Evolutionary conservation across 768 basidiomycete genomes (phyloP).

Genomic region (Phylloporus scabripes): DNA sequence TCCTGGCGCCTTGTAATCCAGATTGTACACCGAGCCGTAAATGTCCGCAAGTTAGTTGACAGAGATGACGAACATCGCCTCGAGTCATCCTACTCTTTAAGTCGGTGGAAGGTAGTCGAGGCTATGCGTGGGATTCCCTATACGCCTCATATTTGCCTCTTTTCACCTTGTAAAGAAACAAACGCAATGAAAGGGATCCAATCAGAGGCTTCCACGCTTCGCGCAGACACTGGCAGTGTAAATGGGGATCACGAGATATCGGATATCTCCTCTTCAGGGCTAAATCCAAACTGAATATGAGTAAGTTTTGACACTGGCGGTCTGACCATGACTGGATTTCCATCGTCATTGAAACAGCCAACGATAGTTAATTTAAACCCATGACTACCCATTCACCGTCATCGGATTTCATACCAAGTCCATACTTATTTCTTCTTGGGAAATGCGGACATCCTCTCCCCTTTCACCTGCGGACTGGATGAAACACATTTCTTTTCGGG

Average conservation of each 20-base stretch:
- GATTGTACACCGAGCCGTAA: background rate
- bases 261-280: too few species aligned
- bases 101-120: background rate
- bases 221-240: too few species aligned
- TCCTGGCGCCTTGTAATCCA: background rate
- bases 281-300: constrained; percentile 44
- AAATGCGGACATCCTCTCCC: too few species aligned
- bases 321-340: background rate
- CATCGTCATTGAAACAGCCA: background rate
- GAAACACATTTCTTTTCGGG: background rate
- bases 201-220: background rate
- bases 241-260: too few species aligned
- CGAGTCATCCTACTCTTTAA: background rate
- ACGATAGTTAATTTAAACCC: background rate
- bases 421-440: too few species aligned
- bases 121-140: background rate
- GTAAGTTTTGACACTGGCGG: constrained; percentile 26
- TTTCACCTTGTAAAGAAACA: background rate
- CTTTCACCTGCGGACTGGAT: background rate
- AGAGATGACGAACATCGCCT: background rate
- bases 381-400: background rate
- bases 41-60: background rate
- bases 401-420: background rate
- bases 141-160: background rate
- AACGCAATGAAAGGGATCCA: background rate